Percentiles rank a stretch among this genome's conserved stretches.
phyloP scores from a whole-genome alignment of 257 asterid species.

The Solanum pimpinellifolium region DNA sequence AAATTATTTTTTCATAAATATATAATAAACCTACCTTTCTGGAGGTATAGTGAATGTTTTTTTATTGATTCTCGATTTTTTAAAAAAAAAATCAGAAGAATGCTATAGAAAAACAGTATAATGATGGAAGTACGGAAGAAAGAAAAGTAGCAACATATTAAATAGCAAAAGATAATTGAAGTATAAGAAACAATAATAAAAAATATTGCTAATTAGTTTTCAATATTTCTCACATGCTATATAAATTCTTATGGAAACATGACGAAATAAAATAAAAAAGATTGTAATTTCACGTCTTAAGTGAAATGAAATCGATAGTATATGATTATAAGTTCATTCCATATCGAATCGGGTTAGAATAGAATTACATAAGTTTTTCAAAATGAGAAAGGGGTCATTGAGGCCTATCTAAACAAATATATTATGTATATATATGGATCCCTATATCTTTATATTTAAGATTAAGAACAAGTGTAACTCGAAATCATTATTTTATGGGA shows the following conservation, averaged over 20 bases:
- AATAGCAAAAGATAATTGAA: background rate
- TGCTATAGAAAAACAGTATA: background rate
- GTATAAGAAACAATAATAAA: background rate
- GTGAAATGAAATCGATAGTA: background rate
- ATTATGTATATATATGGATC: background rate
- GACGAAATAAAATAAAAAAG: background rate
- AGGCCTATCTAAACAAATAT: no score
- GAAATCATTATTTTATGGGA: background rate
- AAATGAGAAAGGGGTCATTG: no score
- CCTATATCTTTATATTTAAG: background rate
- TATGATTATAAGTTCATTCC: background rate
- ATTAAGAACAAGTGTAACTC: background rate
- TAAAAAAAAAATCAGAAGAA: background rate
- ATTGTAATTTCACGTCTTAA: background rate
- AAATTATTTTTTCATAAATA: no score
- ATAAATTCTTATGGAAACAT: background rate
- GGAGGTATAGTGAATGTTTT: no score
- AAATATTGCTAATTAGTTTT: background rate
- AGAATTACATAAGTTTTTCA: background rate
- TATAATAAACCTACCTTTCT: no score
- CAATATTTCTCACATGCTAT: background rate
- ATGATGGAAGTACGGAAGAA: background rate
- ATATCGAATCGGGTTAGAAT: accelerated
- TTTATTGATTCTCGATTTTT: background rate
- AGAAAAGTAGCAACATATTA: background rate